Evolutionary conservation across 2,329 filamentous ascomycete species (phyloP), one percentile per base, ranked within the genome.

Genomic region (Aspergillus floridensis): DNA sequence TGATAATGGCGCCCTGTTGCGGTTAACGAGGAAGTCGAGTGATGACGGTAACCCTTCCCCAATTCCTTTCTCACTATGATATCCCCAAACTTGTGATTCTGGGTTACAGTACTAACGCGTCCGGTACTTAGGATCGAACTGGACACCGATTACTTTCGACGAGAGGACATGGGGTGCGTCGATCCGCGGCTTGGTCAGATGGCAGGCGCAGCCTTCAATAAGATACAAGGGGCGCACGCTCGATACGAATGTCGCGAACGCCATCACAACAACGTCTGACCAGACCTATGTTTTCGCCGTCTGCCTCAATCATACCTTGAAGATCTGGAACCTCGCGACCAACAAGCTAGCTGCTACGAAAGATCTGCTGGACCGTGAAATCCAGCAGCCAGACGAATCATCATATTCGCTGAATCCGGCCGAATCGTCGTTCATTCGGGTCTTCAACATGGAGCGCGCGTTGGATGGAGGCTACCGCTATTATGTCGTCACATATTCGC

Each of bases 301-400:
- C 52, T 95, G 90, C 63, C 80, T 99, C 60, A 93, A 99, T 67
- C 93, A 99, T 72, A 88, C 87, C 11, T 79, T 99, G 71, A 88
- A 92, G 69, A 87, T 95, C 44, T 98, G 95, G 93, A 95, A 96
- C 70, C 81, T 93, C 32, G 81, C 85, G n/a, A 90, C 86, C 44
- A 93, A 93, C 50, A 90, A 88, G 71, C 84, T 96, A 57, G 85
- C 91, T 5, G 86, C 87, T 58, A 88, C 88, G 5, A 87, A 86
- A 66, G 93, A 99, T 74, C 81, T 99, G 32, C 76, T 98, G 16
- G 86, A 89, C 66, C 83, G 87, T 21, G 79, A 84, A 32, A 77
- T 85, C 56, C 84, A 89, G 53, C 82, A 87, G 1, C 86, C 91
- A 53, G 90, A 93, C 56, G 76, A 84, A 22, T 82, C 84, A n/a